phyloP scores from a whole-genome alignment of 768 basidiomycete species.

The Wakefieldia striispora region DNA sequence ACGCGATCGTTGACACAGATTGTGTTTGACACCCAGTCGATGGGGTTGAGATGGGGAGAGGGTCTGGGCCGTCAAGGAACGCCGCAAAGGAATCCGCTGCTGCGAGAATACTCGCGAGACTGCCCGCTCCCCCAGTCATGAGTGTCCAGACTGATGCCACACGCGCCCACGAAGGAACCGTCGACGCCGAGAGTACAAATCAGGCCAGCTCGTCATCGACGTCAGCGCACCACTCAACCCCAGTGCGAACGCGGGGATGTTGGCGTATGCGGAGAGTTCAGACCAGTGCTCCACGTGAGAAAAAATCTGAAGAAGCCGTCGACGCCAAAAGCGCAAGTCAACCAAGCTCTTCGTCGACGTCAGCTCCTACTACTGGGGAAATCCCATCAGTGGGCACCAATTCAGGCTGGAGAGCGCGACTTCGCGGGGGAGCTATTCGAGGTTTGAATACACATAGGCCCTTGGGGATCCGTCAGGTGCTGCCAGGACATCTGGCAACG shows the following conservation, averaged over 20 bases:
- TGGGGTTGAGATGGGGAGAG: conserved; percentile 9
- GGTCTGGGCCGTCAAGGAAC: conserved; percentile 6
- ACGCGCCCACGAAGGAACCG: no score
- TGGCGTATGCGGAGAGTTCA: no score
- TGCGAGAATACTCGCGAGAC: conserved; percentile 7
- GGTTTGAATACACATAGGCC: no score
- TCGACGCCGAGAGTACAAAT: no score
- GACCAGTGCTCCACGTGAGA: not conserved
- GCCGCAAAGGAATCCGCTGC: conserved; percentile 14
- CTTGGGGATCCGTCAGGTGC: no score
- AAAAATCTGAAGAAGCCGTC: not conserved
- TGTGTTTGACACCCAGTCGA: not conserved
- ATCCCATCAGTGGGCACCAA: not conserved
- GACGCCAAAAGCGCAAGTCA: not conserved
- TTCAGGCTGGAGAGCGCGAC: not conserved
- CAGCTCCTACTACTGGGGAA: not conserved
- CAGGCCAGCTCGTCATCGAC: no score
- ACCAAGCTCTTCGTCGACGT: not conserved
- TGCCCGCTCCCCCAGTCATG: not conserved
- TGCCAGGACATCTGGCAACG: no score
- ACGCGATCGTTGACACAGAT: not conserved
- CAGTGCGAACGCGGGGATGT: no score
- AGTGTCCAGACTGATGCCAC: no score
- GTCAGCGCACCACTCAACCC: no score
- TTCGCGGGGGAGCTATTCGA: no score